These are phyloP conservation scores for Kwoniella shandongensis DNA, from an alignment of 768 basidiomycete species.

Conservation along the genomic window DNA sequence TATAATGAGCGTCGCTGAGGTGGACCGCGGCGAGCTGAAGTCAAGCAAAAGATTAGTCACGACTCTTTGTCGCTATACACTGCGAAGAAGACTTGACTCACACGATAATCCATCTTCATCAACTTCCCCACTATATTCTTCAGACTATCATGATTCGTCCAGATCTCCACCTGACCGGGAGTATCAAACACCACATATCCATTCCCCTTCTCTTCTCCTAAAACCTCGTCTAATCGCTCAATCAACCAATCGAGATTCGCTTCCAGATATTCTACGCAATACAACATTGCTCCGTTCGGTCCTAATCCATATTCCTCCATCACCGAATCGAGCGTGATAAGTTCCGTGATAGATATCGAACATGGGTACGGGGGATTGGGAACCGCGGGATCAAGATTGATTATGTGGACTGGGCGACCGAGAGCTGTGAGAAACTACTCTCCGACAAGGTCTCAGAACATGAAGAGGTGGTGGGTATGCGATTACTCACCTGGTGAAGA, in stretches of 20 bases:
- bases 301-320: conserved; percentile 83
- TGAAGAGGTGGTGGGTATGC: too few species aligned
- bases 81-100: conserved; percentile 58
- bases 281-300: conserved; percentile 94
- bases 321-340: conserved; percentile 82
- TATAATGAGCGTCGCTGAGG: conserved; percentile 94
- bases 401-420: conserved; percentile 76
- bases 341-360: conserved; percentile 74
- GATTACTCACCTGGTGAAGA: conserved; percentile 53
- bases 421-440: conserved; percentile 75
- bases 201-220: conserved; percentile 62
- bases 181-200: conserved; percentile 92
- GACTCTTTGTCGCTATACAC: not conserved
- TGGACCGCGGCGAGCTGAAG: conserved; percentile 85
- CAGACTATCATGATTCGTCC: conserved; percentile 89
- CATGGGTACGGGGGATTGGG: conserved; percentile 87
- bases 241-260: conserved; percentile 76
- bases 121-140: conserved; percentile 73
- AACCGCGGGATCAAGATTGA: conserved; percentile 96
- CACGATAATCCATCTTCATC: conserved; percentile 75
- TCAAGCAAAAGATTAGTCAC: not conserved
- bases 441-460: not conserved
- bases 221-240: conserved; percentile 62
- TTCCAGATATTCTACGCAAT: conserved; percentile 95
- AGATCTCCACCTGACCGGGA: conserved; percentile 95